Evolutionary conservation across 2,329 filamentous ascomycete genomes (phyloP), one percentile per base, ranked within the genome.

Genomic region (Monilinia polystroma): DNA sequence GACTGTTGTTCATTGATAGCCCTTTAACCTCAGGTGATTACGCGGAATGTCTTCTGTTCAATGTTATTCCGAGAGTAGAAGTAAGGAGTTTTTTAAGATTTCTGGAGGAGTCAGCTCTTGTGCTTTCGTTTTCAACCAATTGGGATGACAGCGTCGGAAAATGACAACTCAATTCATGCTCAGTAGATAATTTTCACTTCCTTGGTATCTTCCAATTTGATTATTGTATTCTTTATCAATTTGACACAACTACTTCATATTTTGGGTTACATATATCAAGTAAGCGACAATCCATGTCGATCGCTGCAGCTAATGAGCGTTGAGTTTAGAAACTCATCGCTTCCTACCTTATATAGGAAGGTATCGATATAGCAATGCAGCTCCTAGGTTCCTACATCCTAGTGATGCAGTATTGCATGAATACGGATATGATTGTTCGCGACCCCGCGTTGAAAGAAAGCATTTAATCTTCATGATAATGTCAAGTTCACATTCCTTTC

Each of bases 341-440:
- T 60, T n/a, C 20, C n/a, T 47, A n/a, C 11, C 56, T 20, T 43
- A 38, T 23, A 35, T 47, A 54, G 64, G 56, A 62, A 66, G 49
- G 56, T 54, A n/a, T 35, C 38, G 4, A 23, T 38, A 47, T 35
- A 20, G 35, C n/a, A 45, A 66, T 66, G 56, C 64, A 62, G 16
- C 10, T 66, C 23, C 49, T 20, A 54, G 56, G 64, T 32, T 54
- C 14, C n/a, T 60, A 43, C 35, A 43, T 52, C 35, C 29, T 60
- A 12, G 29, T 51, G 18, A 66, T 60, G 64, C 60, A 54, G 47
- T 32, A 66, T 54, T 66, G 64, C 55, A 60, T 60, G 8, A 43
- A 60, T 41, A 32, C 35, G 59, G 23, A 43, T 45, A 8, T 60
- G 45, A 7, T 62, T 62, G 2, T 38, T 20, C 1, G n/a, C 6